Base-by-base conservation (phyloP, 1,284 basidiomycete genomes). In the Microbotryum scabiosae region DNA sequence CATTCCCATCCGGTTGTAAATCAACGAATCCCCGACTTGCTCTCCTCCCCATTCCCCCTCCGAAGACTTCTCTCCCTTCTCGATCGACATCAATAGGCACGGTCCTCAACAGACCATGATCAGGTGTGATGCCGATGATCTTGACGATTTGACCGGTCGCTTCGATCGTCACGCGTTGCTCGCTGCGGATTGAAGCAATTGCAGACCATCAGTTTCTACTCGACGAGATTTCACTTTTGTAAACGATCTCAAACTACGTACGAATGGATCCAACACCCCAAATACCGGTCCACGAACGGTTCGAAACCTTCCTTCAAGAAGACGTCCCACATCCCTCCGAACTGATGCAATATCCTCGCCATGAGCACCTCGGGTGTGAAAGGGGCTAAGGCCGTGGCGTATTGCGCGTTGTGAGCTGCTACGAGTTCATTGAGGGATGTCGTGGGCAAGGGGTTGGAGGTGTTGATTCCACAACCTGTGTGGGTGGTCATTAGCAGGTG, bases 1-100 rank as follows among this genome's bases (percentile, higher is more conserved):
- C 90, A 74, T 99, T 99, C 32, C 93, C 91, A 72, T 97, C 92
- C 3, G 94, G 96, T 75, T 97, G 94, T 23, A 85, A 72, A 70
- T 85, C 82, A 48, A 84, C 78, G 56, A 74, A 80, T 4, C 46
- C 43, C 36, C 16, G 36, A 66, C 49, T 43, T 41, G 51, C 64
- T 56, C 3, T 66, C 57, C 28, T 30, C 26, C 26, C 23, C 26
- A 4, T 41, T 0, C 14, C 43, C 9, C 51, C 61, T 8, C 54
- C 44, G 26, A 51, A 65, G n/a, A 66, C 44, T 53, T 75, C 69
- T 28, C 73, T 72, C 30, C 58, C 56, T 18, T 43, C 25, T 18
- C 61, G 12, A 36, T 69, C 60, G 44, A 87, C 73, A 63, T 84
- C 80, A 16, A 78, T 60, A 1, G 86, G 85, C 12, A 89, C 75